Evolutionary conservation across 163 green algal genomes (phyloP), one percentile per base, ranked within the genome.

Genomic region (Smithsoniella earleae): DNA sequence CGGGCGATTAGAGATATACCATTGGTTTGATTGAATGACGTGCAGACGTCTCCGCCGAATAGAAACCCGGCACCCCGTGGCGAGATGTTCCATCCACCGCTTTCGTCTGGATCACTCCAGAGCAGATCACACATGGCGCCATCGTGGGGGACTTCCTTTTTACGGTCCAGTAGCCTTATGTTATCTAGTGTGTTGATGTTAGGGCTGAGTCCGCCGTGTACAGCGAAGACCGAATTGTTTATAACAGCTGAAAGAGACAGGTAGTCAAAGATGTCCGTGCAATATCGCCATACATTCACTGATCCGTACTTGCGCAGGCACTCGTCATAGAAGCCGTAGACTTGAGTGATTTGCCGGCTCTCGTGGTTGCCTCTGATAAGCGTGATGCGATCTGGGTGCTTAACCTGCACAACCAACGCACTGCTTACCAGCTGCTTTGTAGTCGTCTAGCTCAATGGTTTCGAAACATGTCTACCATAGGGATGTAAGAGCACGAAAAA

Each of bases 211-310:
- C 94, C 94, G 25, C 92, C 94, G 76, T 99, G 94, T 55, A 97
- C 85, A 79, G 89, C 96, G 76, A 99, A 98, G 43, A 81, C 79
- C 69, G 86, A 80, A 74, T 82, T 87, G 72, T 90, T 85, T 30
- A 92, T 83, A 36, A 94, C 66, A 5, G 86, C 89, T 8, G 89
- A 90, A n/a, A 95, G 78, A 20, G 89, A 88, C 49, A 99, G 84
- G 82, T 97, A 98, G 85, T 99, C 94, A 86, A 99, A 99, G 2
- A 98, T 82, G 79, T 99, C 94, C 3, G 94, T 99, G 80, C 96
- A 97, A 65, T 89, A 92, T 27, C 90, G 87, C 93, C 94, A 99
- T 36, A 99, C 93, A 46, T 96, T 93, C 22, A 90, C 87, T 38
- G 84, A 95, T 45, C 95, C 93, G 74, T 98, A 99, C 81, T 98